Conservation (phyloP, 345 rosid species). For the Luvunga scandens region DNA sequence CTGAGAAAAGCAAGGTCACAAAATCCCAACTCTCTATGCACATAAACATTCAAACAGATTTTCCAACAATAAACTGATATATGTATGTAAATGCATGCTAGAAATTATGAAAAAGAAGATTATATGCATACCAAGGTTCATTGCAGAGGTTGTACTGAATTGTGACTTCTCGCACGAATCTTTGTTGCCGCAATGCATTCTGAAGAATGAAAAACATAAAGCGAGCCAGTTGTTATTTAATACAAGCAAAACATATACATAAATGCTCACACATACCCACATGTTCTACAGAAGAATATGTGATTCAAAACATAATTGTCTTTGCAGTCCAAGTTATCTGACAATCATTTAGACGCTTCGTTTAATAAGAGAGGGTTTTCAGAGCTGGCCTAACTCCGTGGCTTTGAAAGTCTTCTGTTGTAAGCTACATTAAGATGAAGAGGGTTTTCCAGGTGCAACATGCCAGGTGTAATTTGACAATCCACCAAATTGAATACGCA, state of each 20-base stretch:
- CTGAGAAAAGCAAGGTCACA: background rate
- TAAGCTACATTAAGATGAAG: background rate
- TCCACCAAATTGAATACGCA: background rate
- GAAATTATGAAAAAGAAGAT: slow-evolving; percentile 5
- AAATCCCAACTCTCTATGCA: background rate
- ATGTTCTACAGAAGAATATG: background rate
- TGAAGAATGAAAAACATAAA: slow-evolving; percentile 28
- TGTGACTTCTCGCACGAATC: slow-evolving; percentile 96
- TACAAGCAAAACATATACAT: background rate
- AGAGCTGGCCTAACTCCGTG: background rate
- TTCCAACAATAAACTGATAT: slow-evolving; percentile 3
- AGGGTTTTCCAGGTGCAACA: background rate
- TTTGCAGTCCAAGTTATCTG: background rate
- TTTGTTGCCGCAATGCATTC: slow-evolving; percentile 98
- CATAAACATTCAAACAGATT: background rate
- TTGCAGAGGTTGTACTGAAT: slow-evolving; percentile 99
- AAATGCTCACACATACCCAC: background rate
- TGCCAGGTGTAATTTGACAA: background rate
- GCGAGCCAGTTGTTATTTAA: slow-evolving; percentile 7
- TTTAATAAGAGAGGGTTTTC: background rate
- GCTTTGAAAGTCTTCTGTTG: background rate
- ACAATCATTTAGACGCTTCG: background rate
- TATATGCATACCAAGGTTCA: slow-evolving; percentile 83
- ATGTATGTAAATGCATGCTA: background rate
- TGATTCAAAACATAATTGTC: background rate